phyloP scores from a whole-genome alignment of 2,329 filamentous ascomycete genomes.

The Scedosporium minutisporum region DNA sequence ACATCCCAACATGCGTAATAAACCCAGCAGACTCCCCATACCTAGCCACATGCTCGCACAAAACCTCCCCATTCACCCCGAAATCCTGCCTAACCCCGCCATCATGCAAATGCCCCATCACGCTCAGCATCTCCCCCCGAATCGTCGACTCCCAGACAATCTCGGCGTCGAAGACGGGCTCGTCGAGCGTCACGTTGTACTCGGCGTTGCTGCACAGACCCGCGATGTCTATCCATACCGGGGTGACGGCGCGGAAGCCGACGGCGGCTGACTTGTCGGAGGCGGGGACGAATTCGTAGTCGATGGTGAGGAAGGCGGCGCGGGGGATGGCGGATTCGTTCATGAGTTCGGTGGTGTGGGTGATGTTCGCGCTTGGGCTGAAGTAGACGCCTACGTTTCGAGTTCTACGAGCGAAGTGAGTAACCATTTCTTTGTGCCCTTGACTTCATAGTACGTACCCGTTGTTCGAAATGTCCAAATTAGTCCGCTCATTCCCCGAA shows the following conservation, averaged over 20 bases:
- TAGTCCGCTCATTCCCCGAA: slow-evolving; percentile 15
- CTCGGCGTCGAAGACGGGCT: neutral
- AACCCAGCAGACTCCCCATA: slow-evolving; percentile 6
- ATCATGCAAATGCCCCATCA: slow-evolving; percentile 7
- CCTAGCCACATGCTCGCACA: neutral
- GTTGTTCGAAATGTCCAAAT: slow-evolving; percentile 11
- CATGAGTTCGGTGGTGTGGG: slow-evolving; percentile 12
- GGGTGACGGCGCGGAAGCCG: slow-evolving; percentile 10
- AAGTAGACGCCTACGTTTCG: slow-evolving; percentile 14
- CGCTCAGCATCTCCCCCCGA: neutral
- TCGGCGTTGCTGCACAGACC: slow-evolving; percentile 13
- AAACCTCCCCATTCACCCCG: neutral
- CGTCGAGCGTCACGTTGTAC: slow-evolving; percentile 7
- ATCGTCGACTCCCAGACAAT: slow-evolving; percentile 3
- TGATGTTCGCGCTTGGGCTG: slow-evolving; percentile 7
- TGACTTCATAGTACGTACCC: slow-evolving; percentile 9
- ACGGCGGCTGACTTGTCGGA: neutral
- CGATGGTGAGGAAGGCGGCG: slow-evolving; percentile 12
- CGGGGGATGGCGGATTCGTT: slow-evolving; percentile 10
- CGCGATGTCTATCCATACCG: slow-evolving; percentile 17
- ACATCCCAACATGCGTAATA: slow-evolving; percentile 8
- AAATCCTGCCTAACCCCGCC: slow-evolving; percentile 4
- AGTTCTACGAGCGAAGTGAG: slow-evolving; percentile 8
- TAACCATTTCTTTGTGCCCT: neutral
- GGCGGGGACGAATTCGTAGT: slow-evolving; percentile 14